A percentile compares a stretch with the other conserved stretches of the same genome.
Evolutionary conservation across 1,139 yeast species (phyloP).

Genomic region (Candida sp.): DNA sequence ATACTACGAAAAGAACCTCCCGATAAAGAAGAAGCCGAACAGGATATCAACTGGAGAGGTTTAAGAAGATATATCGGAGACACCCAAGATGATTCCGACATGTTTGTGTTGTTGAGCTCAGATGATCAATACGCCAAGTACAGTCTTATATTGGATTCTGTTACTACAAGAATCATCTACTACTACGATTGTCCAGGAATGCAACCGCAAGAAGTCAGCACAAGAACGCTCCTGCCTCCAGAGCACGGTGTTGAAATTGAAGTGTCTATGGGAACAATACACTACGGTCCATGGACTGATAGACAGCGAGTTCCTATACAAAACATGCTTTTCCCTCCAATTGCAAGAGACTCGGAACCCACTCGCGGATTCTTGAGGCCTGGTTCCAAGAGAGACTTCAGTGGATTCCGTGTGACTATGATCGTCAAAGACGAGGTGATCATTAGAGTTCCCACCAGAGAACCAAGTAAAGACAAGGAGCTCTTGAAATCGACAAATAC

Average conservation of each 20-base stretch:
- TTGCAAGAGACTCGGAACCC: slow-evolving; percentile 62
- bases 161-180: slow-evolving; percentile 55
- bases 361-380: slow-evolving; percentile 36
- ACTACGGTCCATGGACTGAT: slow-evolving; percentile 97
- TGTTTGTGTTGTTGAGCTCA: slow-evolving; percentile 28
- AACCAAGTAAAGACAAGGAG: slow-evolving; percentile 72
- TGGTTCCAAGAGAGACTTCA: slow-evolving; percentile 58
- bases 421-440: slow-evolving; percentile 66
- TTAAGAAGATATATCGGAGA: slow-evolving; percentile 47
- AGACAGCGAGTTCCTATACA: slow-evolving; percentile 76
- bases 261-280: slow-evolving; percentile 66
- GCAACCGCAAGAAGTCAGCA: slow-evolving; percentile 41
- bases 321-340: slow-evolving; percentile 66
- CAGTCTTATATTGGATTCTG: slow-evolving; percentile 74
- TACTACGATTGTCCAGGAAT: slow-evolving; percentile 75
- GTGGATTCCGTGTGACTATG: slow-evolving; percentile 58
- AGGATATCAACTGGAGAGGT: slow-evolving; percentile 39
- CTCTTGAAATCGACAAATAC: slow-evolving; percentile 20
- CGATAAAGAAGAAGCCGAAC: slow-evolving; percentile 1
- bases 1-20: background rate
- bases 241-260: slow-evolving; percentile 67
- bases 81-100: slow-evolving; percentile 33
- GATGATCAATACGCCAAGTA: slow-evolving; percentile 83
- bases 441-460: slow-evolving; percentile 84
- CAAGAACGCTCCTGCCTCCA: slow-evolving; percentile 39